Percentiles rank a stretch among this genome's conserved stretches.
Evolutionary conservation across 768 basidiomycete genomes (phyloP).

Genomic region (Suillus plorans): DNA sequence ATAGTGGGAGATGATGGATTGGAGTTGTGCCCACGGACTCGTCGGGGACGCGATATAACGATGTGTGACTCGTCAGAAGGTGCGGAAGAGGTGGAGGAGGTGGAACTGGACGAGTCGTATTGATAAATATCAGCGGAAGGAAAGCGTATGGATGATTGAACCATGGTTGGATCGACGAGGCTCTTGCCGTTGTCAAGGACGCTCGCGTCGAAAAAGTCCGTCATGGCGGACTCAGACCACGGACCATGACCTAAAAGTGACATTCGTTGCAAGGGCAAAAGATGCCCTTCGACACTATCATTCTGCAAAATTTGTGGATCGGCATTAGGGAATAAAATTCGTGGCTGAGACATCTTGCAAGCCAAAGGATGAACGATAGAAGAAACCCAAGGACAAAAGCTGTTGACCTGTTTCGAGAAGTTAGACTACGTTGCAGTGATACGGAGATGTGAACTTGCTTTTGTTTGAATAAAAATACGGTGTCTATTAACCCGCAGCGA

Average conservation of each 20-base stretch:
- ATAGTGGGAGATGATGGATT: slow-evolving; percentile 42
- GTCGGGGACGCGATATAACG: slow-evolving; percentile 38
- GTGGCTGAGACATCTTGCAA: slow-evolving; percentile 25
- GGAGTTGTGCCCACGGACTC: slow-evolving; percentile 30
- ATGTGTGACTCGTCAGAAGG: slow-evolving; percentile 36
- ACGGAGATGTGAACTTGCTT: not conserved
- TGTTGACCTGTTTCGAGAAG: not conserved
- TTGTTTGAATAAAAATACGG: not conserved
- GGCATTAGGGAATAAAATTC: slow-evolving; percentile 26
- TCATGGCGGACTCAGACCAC: slow-evolving; percentile 16
- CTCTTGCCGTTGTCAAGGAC: not conserved
- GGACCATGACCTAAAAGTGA: slow-evolving; percentile 14
- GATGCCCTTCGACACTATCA: slow-evolving; percentile 55
- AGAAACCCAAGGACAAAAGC: not conserved
- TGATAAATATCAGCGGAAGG: slow-evolving; percentile 7
- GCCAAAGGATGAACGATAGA: slow-evolving; percentile 12
- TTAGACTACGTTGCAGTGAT: not conserved
- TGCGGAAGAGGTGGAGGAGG: slow-evolving; percentile 36
- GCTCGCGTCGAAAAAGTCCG: slow-evolving; percentile 6
- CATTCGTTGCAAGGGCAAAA: slow-evolving; percentile 63
- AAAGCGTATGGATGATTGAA: slow-evolving; percentile 4
- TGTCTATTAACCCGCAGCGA: not conserved
- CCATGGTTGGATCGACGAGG: slow-evolving; percentile 7
- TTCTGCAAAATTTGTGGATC: slow-evolving; percentile 29
- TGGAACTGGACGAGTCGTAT: slow-evolving; percentile 35